Evolutionary conservation across 176 grass and related monocot species (phyloP), one percentile per base, ranked within the genome.

Genomic region (Aegilops umbellulata): DNA sequence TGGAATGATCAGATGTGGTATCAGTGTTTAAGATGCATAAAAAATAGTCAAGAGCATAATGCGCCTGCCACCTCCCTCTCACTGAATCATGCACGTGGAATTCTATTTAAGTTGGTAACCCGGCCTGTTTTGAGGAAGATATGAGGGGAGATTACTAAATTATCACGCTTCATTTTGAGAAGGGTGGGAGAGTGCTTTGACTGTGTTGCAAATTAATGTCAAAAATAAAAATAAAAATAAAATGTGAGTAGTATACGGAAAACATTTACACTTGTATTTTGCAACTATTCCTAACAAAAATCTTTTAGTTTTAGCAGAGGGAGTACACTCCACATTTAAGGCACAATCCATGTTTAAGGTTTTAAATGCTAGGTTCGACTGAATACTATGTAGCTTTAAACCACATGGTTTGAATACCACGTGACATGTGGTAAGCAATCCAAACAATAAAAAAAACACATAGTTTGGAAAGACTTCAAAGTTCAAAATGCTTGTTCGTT

Each of bases 11-110:
- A 26, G 24, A 80, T 47, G 35, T 25, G 36, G 39, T 72, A 71
- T 5, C 8, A 14, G 76, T 42, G 11, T 44, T 69, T 60, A 79
- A 19, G 32, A 19, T 53, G 25, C 19, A 44, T 8, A 61, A 79
- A 30, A 71, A 60, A 60, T 58, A 60, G 84, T 86, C 58, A 62
- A 61, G 31, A 14, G 49, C 65, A 46, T 72, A 86, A 62, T 86
- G 76, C 7, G 7, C 6, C 20, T 58, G 55, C 3, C 55, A 71
- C 65, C 26, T 71, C 78, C 34, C 63, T 79, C 17, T 80, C 30
- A 23, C 24, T 71, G 70, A 61, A 25, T 41, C 36, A 31, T 47
- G 55, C 65, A 19, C 55, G 31, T 12, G 14, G 12, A 20, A 27
- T 65, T 76, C 1, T 77, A 76, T 25, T 12, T 67, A 65, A 67